Evolutionary conservation across 2,329 filamentous ascomycete genomes (phyloP), one percentile per base, ranked within the genome.

Genomic region (Colletotrichum sp.): DNA sequence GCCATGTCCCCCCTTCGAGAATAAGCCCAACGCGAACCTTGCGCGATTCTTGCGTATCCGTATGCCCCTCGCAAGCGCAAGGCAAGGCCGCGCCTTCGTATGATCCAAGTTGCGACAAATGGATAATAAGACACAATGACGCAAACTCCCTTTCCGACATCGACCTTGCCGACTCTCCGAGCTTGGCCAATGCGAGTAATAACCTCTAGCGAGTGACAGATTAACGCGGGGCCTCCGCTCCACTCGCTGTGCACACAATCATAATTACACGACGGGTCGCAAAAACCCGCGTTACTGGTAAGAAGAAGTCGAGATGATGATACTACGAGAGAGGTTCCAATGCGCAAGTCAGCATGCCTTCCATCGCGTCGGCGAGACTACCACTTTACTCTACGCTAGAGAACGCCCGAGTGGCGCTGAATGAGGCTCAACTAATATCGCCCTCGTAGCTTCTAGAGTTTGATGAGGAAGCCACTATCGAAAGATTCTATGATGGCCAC

Each of bases 131-230:
- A 18, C 61, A 52, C 70, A 16, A 73, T 64, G 70, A 73, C 70
- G 73, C 73, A 64, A 56, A 32, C 30, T 16, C n/a, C 43, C 32
- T 16, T 56, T 32, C 43, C 15, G 15, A 52, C 48, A 24, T 32
- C 60, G 38, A 67, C 68, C 34, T 36, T 56, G 38, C 43, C 43
- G 43, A 52, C 43, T 71, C 61, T 56, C 69, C 38, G 30, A 56
- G 24, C 24, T 30, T 30, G 48, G 60, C 56, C 34, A 60, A 70
- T 52, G 70, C 73, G 73, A 68, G 73, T 68, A 73, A 73, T 73
- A 26, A 71, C 70, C n/a, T 67, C 69, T 64, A 75, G 70, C 73
- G 73, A 75, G 70, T 68, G 73, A 73, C 62, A 73, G 38, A 75
- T 75, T 68, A 67, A 58, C 26, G 38, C 24, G 12, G 26, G n/a